A percentile compares a stretch with the other conserved stretches of the same genome.
phyloP scores from a whole-genome alignment of 805 yeast genomes.

The Metschnikowia orientalis region DNA sequence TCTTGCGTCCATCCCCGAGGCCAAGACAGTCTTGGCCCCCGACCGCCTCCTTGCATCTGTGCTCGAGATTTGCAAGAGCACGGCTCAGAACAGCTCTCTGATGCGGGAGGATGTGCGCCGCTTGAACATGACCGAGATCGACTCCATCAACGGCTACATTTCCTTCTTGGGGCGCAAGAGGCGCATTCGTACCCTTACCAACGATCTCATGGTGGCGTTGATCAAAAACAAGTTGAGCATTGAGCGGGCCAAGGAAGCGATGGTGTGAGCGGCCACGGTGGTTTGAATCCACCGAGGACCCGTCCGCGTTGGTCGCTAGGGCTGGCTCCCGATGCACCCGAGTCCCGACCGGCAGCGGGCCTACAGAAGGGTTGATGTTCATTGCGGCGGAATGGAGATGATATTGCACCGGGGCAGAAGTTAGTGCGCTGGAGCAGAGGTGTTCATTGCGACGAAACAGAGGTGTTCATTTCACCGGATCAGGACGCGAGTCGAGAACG shows the following conservation, averaged over 20 bases:
- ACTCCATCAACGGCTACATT: slow-evolving; percentile 79
- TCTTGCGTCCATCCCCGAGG: slow-evolving; percentile 27
- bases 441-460: no score
- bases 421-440: no score
- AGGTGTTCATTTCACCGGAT: no score
- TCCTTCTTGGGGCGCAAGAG: slow-evolving; percentile 48
- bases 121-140: slow-evolving; percentile 67
- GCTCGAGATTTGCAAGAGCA: slow-evolving; percentile 25
- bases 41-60: slow-evolving; percentile 37
- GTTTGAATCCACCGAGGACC: no score
- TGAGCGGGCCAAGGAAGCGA: slow-evolving; percentile 25
- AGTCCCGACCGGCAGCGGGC: no score
- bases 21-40: slow-evolving; percentile 26
- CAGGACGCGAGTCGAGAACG: slow-evolving; percentile 3
- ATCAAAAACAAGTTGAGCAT: slow-evolving; percentile 38
- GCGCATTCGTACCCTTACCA: slow-evolving; percentile 43
- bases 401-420: no score
- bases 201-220: slow-evolving; percentile 42
- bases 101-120: slow-evolving; percentile 65
- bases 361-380: no score
- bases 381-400: no score
- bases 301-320: no score
- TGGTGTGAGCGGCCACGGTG: no score
- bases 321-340: no score
- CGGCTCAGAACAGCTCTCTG: slow-evolving; percentile 60